Evolutionary conservation across 176 grass and related monocot species (phyloP).

Genomic region (Oropetium thomaeum): DNA sequence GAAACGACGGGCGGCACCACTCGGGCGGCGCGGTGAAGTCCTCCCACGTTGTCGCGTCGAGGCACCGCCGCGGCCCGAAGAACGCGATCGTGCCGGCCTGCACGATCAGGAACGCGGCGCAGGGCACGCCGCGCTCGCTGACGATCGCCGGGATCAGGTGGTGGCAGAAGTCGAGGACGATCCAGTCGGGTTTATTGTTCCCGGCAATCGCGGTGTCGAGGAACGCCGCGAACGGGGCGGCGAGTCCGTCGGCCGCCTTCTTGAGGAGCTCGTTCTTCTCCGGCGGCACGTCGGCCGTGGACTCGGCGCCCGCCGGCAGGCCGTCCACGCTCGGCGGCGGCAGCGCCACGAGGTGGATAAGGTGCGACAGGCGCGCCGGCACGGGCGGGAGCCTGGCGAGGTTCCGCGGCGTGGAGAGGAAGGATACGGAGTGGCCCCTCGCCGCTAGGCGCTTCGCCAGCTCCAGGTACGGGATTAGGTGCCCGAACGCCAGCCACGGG

Average conservation of each 20-base stretch:
- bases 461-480: conserved; percentile 41
- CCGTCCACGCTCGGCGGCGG: conserved; percentile 9
- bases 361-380: not conserved
- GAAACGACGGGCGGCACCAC: conserved; percentile 32
- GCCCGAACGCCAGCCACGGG: conserved; percentile 61
- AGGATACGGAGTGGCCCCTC: conserved; percentile 39
- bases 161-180: conserved; percentile 42
- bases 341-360: conserved; percentile 24
- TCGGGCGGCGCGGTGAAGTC: conserved; percentile 35
- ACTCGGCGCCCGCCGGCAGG: conserved; percentile 31
- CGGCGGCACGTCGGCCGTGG: conserved; percentile 40
- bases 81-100: not conserved
- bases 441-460: conserved; percentile 41
- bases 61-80: conserved; percentile 16
- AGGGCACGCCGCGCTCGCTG: conserved; percentile 16
- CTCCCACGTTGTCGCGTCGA: not conserved
- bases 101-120: conserved; percentile 6
- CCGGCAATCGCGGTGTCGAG: not conserved
- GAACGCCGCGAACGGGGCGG: conserved; percentile 6
- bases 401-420: conserved; percentile 59
- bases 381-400: conserved; percentile 37
- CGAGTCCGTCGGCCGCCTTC: conserved; percentile 49
- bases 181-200: conserved; percentile 26
- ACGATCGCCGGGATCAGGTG: conserved; percentile 37
- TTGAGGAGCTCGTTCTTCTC: conserved; percentile 35